Evolutionary conservation across 352 stramenopile species (phyloP).

Genomic region (Thalassiosira pacifica): DNA sequence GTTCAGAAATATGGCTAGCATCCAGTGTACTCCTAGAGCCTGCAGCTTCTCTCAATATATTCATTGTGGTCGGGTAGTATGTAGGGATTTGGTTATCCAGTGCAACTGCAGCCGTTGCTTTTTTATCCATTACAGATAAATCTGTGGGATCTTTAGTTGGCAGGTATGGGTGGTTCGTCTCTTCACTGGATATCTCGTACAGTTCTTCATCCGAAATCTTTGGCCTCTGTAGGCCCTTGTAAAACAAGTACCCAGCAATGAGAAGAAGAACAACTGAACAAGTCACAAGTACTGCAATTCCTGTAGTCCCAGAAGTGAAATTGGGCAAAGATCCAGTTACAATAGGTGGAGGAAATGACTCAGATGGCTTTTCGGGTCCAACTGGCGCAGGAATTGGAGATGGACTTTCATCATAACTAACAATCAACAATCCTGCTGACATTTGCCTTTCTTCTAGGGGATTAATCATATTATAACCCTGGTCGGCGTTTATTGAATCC

Average conservation of each 20-base stretch:
- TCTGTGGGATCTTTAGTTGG: not conserved
- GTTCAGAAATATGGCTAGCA: not conserved
- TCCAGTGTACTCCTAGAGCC: not conserved
- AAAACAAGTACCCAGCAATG: slow-evolving; percentile 2
- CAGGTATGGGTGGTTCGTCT: not conserved
- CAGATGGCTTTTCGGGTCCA: not conserved
- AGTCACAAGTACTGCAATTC: not conserved
- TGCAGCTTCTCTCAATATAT: not conserved
- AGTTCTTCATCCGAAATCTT: not conserved
- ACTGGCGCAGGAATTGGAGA: not conserved
- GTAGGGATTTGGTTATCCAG: not conserved
- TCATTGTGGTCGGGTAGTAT: not conserved
- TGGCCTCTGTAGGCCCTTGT: not conserved
- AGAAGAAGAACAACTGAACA: slow-evolving; percentile 10
- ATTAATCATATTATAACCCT: not conserved
- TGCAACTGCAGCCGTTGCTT: not conserved
- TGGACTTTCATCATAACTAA: not conserved
- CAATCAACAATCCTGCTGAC: not conserved
- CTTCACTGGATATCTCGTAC: not conserved
- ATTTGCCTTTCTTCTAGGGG: not conserved
- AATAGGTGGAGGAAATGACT: not conserved
- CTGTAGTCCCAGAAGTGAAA: not conserved
- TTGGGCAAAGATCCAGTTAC: not conserved
- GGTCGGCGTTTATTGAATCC: slow-evolving; percentile 17
- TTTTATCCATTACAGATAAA: not conserved